Conservation (phyloP, 163 green algal genomes). For the Scenedesmus sp. region DNA sequence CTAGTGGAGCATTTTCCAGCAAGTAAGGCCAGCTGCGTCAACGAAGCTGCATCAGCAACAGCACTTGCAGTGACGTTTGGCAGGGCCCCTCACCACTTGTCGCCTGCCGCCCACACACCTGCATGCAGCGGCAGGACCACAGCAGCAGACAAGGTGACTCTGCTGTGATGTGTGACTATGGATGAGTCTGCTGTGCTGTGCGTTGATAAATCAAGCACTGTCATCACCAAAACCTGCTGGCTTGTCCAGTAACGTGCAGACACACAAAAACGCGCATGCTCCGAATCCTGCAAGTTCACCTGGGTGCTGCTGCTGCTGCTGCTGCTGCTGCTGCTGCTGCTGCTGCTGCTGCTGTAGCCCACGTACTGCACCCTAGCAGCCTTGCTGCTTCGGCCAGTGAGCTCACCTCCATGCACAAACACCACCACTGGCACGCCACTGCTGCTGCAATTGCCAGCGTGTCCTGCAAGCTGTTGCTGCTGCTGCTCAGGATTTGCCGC, state of each 20-base stretch:
- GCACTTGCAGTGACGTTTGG: not conserved
- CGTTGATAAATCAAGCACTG: too few relatives aligned
- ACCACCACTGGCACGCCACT: conserved; percentile 66
- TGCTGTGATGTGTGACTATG: not conserved
- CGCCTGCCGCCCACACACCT: conserved; percentile 21
- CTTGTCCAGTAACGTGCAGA: not conserved
- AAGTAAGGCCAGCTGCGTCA: not conserved
- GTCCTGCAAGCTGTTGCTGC: not conserved
- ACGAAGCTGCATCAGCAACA: too few relatives aligned
- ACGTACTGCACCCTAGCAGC: not conserved
- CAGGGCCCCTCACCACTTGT: not conserved
- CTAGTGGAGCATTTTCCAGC: not conserved
- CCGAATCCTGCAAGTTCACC: not conserved
- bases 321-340: not conserved
- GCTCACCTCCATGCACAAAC: conserved; percentile 82
- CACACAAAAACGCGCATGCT: not conserved
- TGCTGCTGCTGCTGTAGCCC: not conserved
- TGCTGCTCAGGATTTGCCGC: not conserved
- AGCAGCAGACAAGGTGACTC: not conserved
- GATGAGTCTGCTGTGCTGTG: too few relatives aligned
- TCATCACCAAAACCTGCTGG: not conserved
- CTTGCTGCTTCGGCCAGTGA: too few relatives aligned
- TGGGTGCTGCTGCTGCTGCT: not conserved
- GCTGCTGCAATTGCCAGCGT: not conserved
- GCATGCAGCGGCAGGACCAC: not conserved